Evolutionary conservation across 78 protist species (phyloP).

Genomic region (Bodo saltans): DNA sequence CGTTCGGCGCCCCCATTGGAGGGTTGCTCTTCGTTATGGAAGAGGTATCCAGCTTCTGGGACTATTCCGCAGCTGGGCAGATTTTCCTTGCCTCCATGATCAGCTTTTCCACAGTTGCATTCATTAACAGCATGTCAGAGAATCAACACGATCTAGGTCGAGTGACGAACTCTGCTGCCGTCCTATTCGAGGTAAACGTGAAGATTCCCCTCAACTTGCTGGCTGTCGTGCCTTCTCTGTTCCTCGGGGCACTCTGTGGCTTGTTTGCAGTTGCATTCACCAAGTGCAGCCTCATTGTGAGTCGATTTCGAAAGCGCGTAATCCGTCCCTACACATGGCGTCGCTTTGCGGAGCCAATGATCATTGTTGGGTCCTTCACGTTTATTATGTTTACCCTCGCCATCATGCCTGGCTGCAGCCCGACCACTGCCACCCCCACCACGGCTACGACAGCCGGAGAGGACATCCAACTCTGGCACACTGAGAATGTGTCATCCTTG

Average conservation of each 20-base stretch:
- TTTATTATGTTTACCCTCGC: neutral
- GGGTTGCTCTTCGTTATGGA: constrained; percentile 60
- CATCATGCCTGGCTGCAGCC: neutral
- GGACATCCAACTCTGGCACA: neutral
- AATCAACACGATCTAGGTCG: neutral
- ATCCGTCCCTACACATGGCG: neutral
- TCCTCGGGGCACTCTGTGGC: neutral
- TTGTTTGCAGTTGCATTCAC: neutral
- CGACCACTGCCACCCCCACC: neutral
- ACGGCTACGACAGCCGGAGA: neutral
- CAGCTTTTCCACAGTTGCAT: constrained; percentile 45
- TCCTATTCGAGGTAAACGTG: neutral
- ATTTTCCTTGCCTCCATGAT: constrained; percentile 70
- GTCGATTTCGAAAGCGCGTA: neutral
- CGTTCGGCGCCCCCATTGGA: constrained; percentile 73
- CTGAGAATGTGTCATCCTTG: neutral
- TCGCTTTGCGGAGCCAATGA: neutral
- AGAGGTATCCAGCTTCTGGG: constrained; percentile 70
- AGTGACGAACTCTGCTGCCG: constrained; percentile 1
- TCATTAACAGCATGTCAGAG: neutral
- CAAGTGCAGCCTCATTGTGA: neutral
- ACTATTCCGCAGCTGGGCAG: constrained; percentile 69
- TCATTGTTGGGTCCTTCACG: neutral
- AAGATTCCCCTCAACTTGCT: neutral
- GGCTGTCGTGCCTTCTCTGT: neutral